Evolutionary conservation across 257 asterid genomes (phyloP), one percentile per base, ranked within the genome.

Genomic region (Catharanthus roseus): DNA sequence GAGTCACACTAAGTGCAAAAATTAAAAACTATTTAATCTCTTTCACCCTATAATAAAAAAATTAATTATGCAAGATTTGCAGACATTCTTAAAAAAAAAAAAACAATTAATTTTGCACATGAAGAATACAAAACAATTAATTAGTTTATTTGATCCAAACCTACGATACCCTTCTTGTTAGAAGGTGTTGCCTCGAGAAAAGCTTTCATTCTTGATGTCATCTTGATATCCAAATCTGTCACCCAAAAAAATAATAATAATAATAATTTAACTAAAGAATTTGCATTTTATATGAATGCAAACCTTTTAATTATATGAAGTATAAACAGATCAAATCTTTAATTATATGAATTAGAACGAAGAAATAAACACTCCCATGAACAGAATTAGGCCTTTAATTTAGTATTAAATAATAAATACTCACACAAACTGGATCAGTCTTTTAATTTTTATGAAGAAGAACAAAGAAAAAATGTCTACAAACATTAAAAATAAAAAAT

Each of bases 161-260:
- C 90, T 82, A 77, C 49, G 28, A 82, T 54, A 69, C 71, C 77
- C 82, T 79, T 79, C 55, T 69, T 58, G 10, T 71, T 55, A 56
- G 77, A 55, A 42, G 82, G 21, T 36, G 96, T 75, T 36, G 82
- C 65, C 71, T 86, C 89, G 16, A 74, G 55, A 69, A 84, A 84
- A 53, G 72, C 77, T 74, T 77, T 81, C 65, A 63, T 77, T 78
- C 83, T 79, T 71, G 92, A 76, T 62, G 76, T 36, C 63, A 82
- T 77, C 69, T 41, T 80, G 57, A n/a, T 28, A 54, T 87, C 88
- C 75, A 68, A 44, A 70, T 86, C 91, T 85, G 86, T 73, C 71
- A 10, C 84, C 78, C 5, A 38, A 71, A 44, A 71, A 57, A 39
- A 65, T 24, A n/a, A n/a, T n/a, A n/a, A 75, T 73, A 69, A 55